Evolutionary conservation across 352 stramenopile genomes (phyloP).

Genomic region (Phytophthora fragariae): DNA sequence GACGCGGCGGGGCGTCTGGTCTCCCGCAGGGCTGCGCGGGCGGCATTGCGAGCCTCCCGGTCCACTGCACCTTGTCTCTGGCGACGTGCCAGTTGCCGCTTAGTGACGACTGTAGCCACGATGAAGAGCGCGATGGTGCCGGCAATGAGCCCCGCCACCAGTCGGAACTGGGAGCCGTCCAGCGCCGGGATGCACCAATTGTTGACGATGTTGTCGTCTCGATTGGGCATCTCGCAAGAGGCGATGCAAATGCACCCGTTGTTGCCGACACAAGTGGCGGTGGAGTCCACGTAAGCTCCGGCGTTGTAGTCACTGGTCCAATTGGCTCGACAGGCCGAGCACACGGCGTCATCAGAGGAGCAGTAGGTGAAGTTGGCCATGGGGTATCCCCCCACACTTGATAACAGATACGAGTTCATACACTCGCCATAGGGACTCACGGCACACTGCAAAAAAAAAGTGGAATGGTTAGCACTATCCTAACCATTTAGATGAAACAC

Average conservation of each 20-base stretch:
- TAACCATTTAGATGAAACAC: too few relatives aligned
- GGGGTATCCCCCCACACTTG: conserved; percentile 29
- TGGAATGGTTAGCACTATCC: too few relatives aligned
- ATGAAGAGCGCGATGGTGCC: conserved; percentile 41
- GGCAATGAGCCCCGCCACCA: conserved; percentile 34
- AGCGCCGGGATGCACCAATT: conserved; percentile 41
- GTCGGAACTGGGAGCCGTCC: conserved; percentile 32
- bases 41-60: conserved; percentile 18
- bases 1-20: conserved; percentile 19
- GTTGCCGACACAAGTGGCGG: conserved; percentile 38
- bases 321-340: conserved; percentile 30
- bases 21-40: conserved; percentile 21
- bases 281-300: conserved; percentile 18
- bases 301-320: conserved; percentile 33
- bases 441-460: conserved; percentile 33
- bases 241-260: conserved; percentile 56
- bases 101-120: conserved; percentile 27
- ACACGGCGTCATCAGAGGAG: conserved; percentile 35
- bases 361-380: conserved; percentile 54
- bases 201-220: conserved; percentile 31
- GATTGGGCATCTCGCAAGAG: conserved; percentile 41
- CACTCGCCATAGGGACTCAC: conserved; percentile 44
- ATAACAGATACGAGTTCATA: conserved; percentile 38
- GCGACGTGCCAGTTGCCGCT: conserved; percentile 30
- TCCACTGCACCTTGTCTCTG: conserved; percentile 21